These are phyloP conservation scores for Sporormia fimetaria DNA, from an alignment of 495 filamentous ascomycete genomes.

Conservation along the genomic window DNA sequence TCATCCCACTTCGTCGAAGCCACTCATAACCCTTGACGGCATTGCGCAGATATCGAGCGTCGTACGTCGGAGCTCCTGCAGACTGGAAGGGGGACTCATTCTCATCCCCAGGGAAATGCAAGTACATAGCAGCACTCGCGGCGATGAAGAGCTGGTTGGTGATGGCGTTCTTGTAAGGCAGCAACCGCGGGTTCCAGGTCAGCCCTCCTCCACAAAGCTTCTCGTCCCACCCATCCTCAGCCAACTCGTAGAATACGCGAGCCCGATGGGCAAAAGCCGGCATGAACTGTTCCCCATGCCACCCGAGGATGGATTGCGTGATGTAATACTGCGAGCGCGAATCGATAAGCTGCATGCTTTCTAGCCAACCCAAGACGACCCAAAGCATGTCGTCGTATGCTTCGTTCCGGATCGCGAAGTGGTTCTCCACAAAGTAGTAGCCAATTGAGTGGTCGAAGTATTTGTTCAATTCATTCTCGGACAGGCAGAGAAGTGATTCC, in stretches of 20 bases:
- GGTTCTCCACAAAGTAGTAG: conserved; percentile 82
- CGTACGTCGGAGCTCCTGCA: conserved; percentile 35
- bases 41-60: conserved; percentile 54
- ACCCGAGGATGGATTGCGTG: conserved; percentile 48
- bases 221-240: conserved; percentile 68
- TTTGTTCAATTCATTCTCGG: conserved; percentile 64
- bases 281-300: conserved; percentile 70
- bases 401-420: conserved; percentile 60
- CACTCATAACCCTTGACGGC: conserved; percentile 73
- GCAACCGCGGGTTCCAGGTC: conserved; percentile 75
- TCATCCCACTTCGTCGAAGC: conserved; percentile 73
- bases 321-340: conserved; percentile 17
- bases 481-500: conserved; percentile 17
- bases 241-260: conserved; percentile 80
- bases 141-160: conserved; percentile 88
- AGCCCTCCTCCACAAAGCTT: conserved; percentile 79
- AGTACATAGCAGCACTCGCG: conserved; percentile 79
- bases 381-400: conserved; percentile 96
- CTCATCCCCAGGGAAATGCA: conserved; percentile 72
- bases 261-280: conserved; percentile 74
- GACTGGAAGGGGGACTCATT: conserved; percentile 55
- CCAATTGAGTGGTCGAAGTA: conserved; percentile 65
- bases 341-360: conserved; percentile 64
- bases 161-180: conserved; percentile 93
- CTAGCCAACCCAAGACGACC: conserved; percentile 90